phyloP scores from a whole-genome alignment of 352 stramenopile genomes.

The Globisporangium canariense region DNA sequence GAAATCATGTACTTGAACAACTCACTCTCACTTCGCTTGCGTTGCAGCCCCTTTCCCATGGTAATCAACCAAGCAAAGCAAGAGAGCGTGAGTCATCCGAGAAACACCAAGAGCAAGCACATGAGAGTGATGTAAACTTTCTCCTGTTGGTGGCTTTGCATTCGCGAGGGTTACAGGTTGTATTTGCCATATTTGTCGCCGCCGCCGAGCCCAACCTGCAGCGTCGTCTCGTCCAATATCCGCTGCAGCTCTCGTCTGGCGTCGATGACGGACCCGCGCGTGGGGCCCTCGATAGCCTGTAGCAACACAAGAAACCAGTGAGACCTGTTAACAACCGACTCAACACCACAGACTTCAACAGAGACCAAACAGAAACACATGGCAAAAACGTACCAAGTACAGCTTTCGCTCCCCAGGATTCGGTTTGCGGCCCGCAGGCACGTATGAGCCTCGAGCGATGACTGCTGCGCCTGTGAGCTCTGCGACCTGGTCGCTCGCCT shows the following conservation, averaged over 20 bases:
- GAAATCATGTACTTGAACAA: slow-evolving; percentile 8
- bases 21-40: neutral
- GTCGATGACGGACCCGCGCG: slow-evolving; percentile 67
- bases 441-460: slow-evolving; percentile 86
- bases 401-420: slow-evolving; percentile 85
- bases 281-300: slow-evolving; percentile 78
- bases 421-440: slow-evolving; percentile 81
- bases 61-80: neutral
- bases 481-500: slow-evolving; percentile 79
- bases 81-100: neutral
- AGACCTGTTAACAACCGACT: neutral
- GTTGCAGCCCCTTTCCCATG: neutral
- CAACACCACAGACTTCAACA: neutral
- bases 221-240: slow-evolving; percentile 87
- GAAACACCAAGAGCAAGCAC: neutral
- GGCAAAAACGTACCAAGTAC: slow-evolving; percentile 71
- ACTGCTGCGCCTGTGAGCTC: slow-evolving; percentile 88
- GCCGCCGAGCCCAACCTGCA: slow-evolving; percentile 81
- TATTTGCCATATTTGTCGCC: slow-evolving; percentile 89
- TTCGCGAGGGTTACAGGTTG: slow-evolving; percentile 60
- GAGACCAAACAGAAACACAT: neutral
- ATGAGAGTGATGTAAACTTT: slow-evolving; percentile 10
- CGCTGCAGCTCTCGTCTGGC: slow-evolving; percentile 78
- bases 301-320: neutral
- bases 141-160: neutral